These are phyloP conservation scores for Rhododendron griersonianum DNA, from an alignment of 148 eudicot genomes.

Conservation along the genomic window DNA sequence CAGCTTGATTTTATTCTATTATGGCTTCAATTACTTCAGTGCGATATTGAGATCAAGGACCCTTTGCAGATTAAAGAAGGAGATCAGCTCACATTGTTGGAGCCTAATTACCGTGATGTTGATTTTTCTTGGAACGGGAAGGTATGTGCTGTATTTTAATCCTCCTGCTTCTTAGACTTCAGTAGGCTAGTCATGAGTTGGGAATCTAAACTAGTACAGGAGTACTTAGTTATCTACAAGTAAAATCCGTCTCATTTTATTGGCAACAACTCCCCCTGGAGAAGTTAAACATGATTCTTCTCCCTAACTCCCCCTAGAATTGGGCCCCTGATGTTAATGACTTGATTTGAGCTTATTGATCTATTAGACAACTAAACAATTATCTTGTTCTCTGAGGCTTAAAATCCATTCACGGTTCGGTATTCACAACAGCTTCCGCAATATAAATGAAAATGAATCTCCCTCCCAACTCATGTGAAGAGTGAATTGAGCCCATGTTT, in stretches of 20 bases:
- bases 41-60: neutral
- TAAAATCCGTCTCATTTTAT: neutral
- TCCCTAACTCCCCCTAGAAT: neutral
- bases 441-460: neutral
- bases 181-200: neutral
- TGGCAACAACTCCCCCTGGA: neutral
- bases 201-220: neutral
- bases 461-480: neutral
- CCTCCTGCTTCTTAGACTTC: neutral
- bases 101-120: slow-evolving; percentile 54
- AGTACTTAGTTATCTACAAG: neutral
- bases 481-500: neutral
- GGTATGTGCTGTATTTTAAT: slow-evolving; percentile 31
- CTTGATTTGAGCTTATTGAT: neutral
- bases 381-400: neutral
- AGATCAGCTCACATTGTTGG: slow-evolving; percentile 68
- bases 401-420: neutral
- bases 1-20: neutral
- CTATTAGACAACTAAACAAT: neutral
- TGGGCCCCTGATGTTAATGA: neutral
- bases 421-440: neutral
- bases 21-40: neutral
- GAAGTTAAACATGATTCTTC: neutral
- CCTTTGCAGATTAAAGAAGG: slow-evolving; percentile 69
- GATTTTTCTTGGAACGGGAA: slow-evolving; percentile 75